Base-by-base conservation (phyloP, 2,329 filamentous ascomycete species). In the Malbranchea zuffiana region DNA sequence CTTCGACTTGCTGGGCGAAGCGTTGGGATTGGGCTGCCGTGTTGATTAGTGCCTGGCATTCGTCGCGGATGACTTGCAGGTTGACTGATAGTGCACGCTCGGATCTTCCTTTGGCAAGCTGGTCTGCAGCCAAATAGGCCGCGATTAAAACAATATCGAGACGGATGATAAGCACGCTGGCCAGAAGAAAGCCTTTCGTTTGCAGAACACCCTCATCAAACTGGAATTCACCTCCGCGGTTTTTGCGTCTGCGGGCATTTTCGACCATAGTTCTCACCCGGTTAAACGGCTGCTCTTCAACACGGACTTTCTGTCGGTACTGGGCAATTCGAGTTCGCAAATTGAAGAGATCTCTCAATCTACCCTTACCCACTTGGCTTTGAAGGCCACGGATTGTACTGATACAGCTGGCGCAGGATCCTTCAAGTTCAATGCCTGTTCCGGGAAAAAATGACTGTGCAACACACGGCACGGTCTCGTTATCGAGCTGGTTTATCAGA, bases 1-100 rank as follows among this genome's bases (percentile, higher is more conserved):
- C 69, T 46, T 77, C 69, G 0, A 64, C 59, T 41, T 69, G 52
- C n/a, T 69, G 63, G 3, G 62, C 55, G 1, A 60, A 51, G 19
- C 64, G 56, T 4, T 51, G 54, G 0, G 59, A 51, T 1, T 25
- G 35, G 1, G 29, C 35, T 0, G 71, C 68, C 0, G 50, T 47
- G 0, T 57, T 23, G n/a, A 67, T 59, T 6, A 75, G 50, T 0
- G 27, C 31, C 1, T 54, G 33, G 42, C 68, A 71, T 6, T 66
- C 60, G 1, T 50, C 35, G 6, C 62, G 54, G 27, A 61, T 59
- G 2, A 38, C 12, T 1, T 44, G 27, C n/a, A 67, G 47, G 32
- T 64, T 37, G 19, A 62, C 28, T 16, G n/a, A 31, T 13, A 47
- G n/a, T 1, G 39, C 6, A n/a, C n/a, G 5, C 34, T n/a, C 19